phyloP scores from a whole-genome alignment of 352 stramenopile species.

The Globisporangium radiosum region DNA sequence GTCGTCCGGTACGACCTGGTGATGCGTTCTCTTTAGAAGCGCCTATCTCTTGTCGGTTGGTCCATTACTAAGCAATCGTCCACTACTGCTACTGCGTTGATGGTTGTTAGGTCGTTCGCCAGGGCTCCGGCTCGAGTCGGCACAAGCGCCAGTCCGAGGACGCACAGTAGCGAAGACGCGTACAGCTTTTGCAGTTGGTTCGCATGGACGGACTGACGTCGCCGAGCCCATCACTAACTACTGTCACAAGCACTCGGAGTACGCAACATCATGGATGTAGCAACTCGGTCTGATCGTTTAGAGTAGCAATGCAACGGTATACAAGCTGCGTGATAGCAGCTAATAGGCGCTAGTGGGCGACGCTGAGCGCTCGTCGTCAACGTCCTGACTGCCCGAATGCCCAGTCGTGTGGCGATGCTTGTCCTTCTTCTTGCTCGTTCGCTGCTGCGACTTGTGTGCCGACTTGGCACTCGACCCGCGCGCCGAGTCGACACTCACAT shows the following conservation, averaged over 20 bases:
- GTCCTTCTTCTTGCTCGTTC: constrained; percentile 15
- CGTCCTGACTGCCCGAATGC: not conserved
- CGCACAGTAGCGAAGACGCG: not conserved
- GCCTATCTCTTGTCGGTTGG: too few relatives aligned
- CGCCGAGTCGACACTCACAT: too few relatives aligned
- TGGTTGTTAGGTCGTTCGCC: constrained; percentile 4
- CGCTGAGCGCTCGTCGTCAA: not conserved
- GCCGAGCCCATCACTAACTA: too few relatives aligned
- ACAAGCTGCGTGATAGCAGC: too few relatives aligned
- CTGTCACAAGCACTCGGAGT: too few relatives aligned
- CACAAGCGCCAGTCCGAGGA: constrained; percentile 4
- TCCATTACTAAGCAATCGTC: not conserved
- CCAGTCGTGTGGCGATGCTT: constrained; percentile 7
- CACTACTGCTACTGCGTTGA: not conserved
- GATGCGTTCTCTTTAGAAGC: not conserved
- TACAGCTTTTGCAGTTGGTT: too few relatives aligned
- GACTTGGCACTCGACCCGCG: not conserved
- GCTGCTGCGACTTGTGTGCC: constrained; percentile 10
- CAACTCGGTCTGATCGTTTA: too few relatives aligned
- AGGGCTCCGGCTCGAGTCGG: not conserved
- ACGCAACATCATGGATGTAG: too few relatives aligned
- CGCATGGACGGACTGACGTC: too few relatives aligned
- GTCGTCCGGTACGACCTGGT: constrained; percentile 5
- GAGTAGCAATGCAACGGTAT: not conserved
- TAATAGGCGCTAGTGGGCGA: constrained; percentile 9